Evolutionary conservation across 768 basidiomycete species (phyloP).

Genomic region (Suillus cothurnatus): DNA sequence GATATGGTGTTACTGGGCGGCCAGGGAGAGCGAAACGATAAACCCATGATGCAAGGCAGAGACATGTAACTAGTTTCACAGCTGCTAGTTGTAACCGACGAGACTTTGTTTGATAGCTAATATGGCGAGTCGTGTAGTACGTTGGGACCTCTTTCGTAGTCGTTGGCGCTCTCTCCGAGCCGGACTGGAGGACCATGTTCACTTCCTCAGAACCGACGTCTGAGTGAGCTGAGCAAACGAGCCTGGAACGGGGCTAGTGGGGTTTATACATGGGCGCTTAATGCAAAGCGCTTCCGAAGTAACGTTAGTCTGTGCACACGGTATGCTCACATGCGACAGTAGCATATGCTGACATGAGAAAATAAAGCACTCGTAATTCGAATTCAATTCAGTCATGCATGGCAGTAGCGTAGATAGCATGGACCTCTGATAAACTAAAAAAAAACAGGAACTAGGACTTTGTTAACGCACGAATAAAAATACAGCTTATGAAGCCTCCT

Average conservation of each 20-base stretch:
- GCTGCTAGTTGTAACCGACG: slow-evolving; percentile 12
- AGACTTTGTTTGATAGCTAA: not conserved
- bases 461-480: not conserved
- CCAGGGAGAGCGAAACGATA: slow-evolving; percentile 15
- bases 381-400: not conserved
- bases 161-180: not conserved
- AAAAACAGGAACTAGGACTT: not conserved
- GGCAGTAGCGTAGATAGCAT: not conserved
- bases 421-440: not conserved
- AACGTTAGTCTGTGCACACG: not conserved
- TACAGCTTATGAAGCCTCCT: slow-evolving; percentile 7
- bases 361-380: not conserved
- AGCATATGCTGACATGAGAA: slow-evolving; percentile 3
- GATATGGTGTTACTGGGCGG: not conserved
- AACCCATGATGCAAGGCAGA: slow-evolving; percentile 21
- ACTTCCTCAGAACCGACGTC: not conserved
- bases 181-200: not conserved
- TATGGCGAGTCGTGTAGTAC: not conserved
- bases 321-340: not conserved
- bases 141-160: not conserved
- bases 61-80: slow-evolving; percentile 23
- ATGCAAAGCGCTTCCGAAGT: not conserved
- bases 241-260: not conserved
- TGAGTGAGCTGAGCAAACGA: not conserved
- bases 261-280: not conserved